Percentiles rank a stretch among this genome's conserved stretches.
These are phyloP conservation scores for Anthostomella pinea DNA, from an alignment of 2,329 filamentous ascomycete genomes.

Conservation along the genomic window DNA sequence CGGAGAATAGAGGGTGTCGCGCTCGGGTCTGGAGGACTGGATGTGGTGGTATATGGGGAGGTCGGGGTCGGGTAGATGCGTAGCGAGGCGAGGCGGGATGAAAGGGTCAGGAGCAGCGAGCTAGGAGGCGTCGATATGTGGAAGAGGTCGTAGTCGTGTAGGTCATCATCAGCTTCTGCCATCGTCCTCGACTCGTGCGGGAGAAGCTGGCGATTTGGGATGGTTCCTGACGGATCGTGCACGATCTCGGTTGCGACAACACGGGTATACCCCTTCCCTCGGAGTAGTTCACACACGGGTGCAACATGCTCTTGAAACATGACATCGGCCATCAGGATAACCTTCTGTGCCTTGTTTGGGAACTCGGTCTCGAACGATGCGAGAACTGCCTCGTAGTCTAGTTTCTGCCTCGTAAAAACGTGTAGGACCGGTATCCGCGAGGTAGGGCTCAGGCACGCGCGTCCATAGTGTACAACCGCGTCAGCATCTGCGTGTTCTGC, in stretches of 20 bases:
- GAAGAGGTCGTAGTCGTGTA: conserved; percentile 73
- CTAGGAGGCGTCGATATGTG: conserved; percentile 80
- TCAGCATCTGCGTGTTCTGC: conserved; percentile 91
- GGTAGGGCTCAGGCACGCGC: conserved; percentile 88
- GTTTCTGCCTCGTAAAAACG: conserved; percentile 73
- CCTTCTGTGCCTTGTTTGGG: conserved; percentile 56
- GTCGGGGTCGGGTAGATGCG: conserved; percentile 68
- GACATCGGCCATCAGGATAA: conserved; percentile 85
- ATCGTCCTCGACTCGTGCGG: conserved; percentile 13
- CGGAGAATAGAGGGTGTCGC: conserved; percentile 60
- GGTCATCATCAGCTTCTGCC: conserved; percentile 39
- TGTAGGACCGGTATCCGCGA: conserved; percentile 84
- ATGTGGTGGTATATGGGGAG: conserved; percentile 45
- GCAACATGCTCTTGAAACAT: conserved; percentile 77
- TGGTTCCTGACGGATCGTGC: conserved; percentile 72
- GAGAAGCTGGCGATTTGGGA: conserved; percentile 76
- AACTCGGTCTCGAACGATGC: conserved; percentile 68
- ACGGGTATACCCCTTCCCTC: conserved; percentile 63
- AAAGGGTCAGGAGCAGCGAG: conserved; percentile 81
- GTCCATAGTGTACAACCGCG: conserved; percentile 89
- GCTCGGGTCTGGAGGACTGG: conserved; percentile 37
- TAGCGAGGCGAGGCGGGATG: conserved; percentile 74
- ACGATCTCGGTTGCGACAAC: conserved; percentile 69
- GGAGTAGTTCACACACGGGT: conserved; percentile 53
- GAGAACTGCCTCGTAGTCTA: conserved; percentile 60